Base-by-base conservation (phyloP, 208 protist species). In the Zelonia costaricensis region DNA sequence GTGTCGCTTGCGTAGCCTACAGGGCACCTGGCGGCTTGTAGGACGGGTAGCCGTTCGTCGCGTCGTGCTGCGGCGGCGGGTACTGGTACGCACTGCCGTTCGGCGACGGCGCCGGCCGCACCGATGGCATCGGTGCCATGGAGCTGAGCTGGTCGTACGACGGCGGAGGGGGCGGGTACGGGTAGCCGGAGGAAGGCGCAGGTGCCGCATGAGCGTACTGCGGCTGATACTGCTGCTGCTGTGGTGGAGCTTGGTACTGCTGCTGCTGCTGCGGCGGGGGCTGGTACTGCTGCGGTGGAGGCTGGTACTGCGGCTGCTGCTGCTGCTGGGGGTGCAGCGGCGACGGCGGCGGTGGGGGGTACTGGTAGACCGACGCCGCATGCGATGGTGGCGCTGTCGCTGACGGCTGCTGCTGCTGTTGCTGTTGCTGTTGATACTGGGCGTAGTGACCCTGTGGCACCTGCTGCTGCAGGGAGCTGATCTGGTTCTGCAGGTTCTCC, bases 401-500 rank as follows among this genome's bases (percentile, higher is more conserved):
- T n/a, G n/a, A 8, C 27, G 35, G 30, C 20, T 60, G 65, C 42
- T 54, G 33, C 30, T 42, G 51, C 45, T 58, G 57, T 23, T 27
- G n/a, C 7, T 51, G 31, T 3, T 45, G 53, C 7, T 27, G 10
- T 18, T 12, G 12, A 16, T 13, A 36, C 36, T 30, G 40, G 20
- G 42, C 42, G 42, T 46, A 46, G 42, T 3, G 10, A 31, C 27
- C 28, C 23, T 38, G 35, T 42, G 59, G 53, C 39, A 45, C 51
- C 44, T 67, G 63, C 8, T 61, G 46, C 44, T 78, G 66, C 28
- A 71, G 35, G 7, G 47, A 42, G 9, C 51, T 53, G n/a, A 78
- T 79, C 25, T 79, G 73, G 22, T 39, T 36, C 61, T 65, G 65
- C 51, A 76, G 60, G 25, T 67, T 35, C 60, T 83, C 68, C 48